Evolutionary conservation across 2,329 filamentous ascomycete genomes (phyloP), one percentile per base, ranked within the genome.

Genomic region (Tolypocladium tropicale): DNA sequence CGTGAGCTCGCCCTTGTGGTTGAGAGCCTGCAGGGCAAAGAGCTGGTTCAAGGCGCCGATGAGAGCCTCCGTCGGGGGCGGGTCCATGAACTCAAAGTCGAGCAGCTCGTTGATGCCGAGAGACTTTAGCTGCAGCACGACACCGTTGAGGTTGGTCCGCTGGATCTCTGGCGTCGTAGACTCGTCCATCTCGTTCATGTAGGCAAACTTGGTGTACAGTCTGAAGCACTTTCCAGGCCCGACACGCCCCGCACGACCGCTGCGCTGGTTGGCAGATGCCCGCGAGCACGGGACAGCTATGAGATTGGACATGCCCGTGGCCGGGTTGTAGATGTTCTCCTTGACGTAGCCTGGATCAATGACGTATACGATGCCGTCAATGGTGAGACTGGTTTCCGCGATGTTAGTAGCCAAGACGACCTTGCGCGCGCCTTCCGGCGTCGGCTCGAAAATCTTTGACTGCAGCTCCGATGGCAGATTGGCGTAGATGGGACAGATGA

Each of bases 341-440:
- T 99, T 99, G 60, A 94, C 90, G 61, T 95, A 95, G 0, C 94
- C 94, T 0, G 89, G 89, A 63, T 99, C 94, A 58, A 97, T 95
- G 37, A 97, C 94, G 68, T 95, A 96, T 10, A 93, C 88, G 58
- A 97, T 95, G 18, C 92, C 93, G 68, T 97, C 92, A 57, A 99
- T 96, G 0, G 94, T 99, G 66, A 99, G 74, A 76, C 85, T 91
- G 0, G 94, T 99, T 70, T 99, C 94, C 2, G 94, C 94, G 70
- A 99, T 97, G 67, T 99, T 99, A 2, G 94, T 97, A 0, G 93
- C 91, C 39, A 97, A 74, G 0, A 99, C 90, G 0, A 97, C 90
- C 68, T 97, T 99, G 32, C 94, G 82, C 0, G 89, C 86, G 21
- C 86, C 86, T 0, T 87, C 83, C 0, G 94, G 93, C 0, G 93